Percentiles rank a stretch among this genome's conserved stretches.
These are phyloP conservation scores for Phytopythium aichiense DNA, from an alignment of 352 stramenopile genomes.

Conservation along the genomic window DNA sequence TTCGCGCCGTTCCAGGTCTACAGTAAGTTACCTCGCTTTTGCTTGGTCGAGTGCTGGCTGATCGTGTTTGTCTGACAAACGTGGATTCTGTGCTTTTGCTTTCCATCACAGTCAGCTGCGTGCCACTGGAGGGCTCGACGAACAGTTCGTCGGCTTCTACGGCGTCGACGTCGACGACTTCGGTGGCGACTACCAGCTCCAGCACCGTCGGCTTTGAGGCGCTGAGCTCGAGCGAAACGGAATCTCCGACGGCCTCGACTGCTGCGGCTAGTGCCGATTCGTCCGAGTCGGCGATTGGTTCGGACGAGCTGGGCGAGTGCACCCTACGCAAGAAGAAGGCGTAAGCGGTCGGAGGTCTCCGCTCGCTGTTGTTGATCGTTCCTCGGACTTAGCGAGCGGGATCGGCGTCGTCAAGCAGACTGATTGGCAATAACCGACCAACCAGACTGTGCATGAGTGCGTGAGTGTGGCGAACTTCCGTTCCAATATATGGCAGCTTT, in stretches of 20 bases:
- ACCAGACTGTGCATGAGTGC: not conserved
- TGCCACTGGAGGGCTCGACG: constrained; percentile 7
- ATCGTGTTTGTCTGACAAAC: not conserved
- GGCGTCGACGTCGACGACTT: not conserved
- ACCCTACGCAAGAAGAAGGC: constrained; percentile 2
- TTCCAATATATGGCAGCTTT: not conserved
- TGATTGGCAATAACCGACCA: not conserved
- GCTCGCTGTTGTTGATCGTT: not conserved
- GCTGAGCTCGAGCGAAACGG: not conserved
- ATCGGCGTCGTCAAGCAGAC: not conserved
- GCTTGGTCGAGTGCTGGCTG: too few species aligned
- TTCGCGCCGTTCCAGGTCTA: constrained; percentile 11
- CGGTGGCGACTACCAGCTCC: not conserved
- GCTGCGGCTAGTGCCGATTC: not conserved
- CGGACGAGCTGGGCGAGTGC: constrained; percentile 1
- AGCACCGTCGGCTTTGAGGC: constrained; percentile 4
- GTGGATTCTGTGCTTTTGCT: not conserved
- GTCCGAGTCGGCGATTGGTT: not conserved
- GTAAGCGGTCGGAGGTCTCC: not conserved
- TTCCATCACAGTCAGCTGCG: constrained; percentile 6
- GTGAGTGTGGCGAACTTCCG: not conserved
- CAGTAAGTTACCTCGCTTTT: not conserved
- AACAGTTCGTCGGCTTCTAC: not conserved
- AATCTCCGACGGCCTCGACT: not conserved
- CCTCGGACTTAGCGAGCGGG: not conserved